phyloP scores from a whole-genome alignment of 345 rosid genomes.

The Acer campestre region DNA sequence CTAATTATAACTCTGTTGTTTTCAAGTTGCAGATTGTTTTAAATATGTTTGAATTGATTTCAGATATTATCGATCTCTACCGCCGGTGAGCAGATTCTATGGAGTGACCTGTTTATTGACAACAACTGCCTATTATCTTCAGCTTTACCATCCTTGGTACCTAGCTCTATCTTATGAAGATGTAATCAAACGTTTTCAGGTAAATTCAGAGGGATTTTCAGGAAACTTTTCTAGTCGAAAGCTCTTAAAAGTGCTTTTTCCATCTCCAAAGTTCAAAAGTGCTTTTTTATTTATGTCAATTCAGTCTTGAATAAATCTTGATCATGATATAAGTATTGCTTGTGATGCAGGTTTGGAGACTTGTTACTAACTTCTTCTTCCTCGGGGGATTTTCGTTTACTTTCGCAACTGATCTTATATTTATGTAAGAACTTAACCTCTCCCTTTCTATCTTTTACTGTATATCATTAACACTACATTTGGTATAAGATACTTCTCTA shows the following conservation, averaged over 20 bases:
- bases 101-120: slow-evolving; percentile 65
- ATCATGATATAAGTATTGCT: neutral
- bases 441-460: neutral
- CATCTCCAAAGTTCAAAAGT: neutral
- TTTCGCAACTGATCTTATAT: slow-evolving; percentile 55
- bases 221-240: neutral
- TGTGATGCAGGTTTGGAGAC: slow-evolving; percentile 61
- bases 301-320: neutral
- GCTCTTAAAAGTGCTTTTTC: neutral
- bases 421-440: slow-evolving; percentile 42
- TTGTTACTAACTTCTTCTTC: slow-evolving; percentile 58
- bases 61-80: slow-evolving; percentile 60
- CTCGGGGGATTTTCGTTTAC: slow-evolving; percentile 55
- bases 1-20: neutral
- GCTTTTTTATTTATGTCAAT: neutral
- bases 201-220: neutral
- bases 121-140: slow-evolving; percentile 44
- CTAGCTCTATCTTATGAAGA: slow-evolving; percentile 50
- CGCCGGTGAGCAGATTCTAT: slow-evolving; percentile 68
- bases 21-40: neutral
- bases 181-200: slow-evolving; percentile 59
- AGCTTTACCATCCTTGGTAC: slow-evolving; percentile 35
- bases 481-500: neutral
- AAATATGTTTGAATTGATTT: neutral
- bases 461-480: neutral